phyloP scores from a whole-genome alignment of 2,329 filamentous ascomycete genomes.

The Pestalotiopsis sp. region DNA sequence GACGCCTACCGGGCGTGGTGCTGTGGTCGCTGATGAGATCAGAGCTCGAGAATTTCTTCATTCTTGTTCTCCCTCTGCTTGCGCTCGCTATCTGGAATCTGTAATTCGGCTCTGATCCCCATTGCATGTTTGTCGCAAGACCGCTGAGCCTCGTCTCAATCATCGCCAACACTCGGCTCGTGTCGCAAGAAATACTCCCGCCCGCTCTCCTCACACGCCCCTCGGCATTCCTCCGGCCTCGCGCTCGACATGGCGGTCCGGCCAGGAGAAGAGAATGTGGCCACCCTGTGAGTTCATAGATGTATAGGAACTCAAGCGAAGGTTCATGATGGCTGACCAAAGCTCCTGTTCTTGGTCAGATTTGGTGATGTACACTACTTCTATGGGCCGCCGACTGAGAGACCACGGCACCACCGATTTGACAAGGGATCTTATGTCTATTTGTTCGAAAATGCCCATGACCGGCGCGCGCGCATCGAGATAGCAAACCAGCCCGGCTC shows the following conservation, averaged over 20 bases:
- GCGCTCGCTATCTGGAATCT: background rate
- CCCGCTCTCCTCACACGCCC: background rate
- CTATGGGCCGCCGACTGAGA: slow-evolving; percentile 68
- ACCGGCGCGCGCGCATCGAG: slow-evolving; percentile 72
- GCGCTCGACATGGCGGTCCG: slow-evolving; percentile 42
- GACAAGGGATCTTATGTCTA: slow-evolving; percentile 82
- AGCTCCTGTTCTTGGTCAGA: slow-evolving; percentile 42
- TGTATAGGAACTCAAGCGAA: background rate
- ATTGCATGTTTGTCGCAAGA: slow-evolving; percentile 1
- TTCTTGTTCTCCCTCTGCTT: background rate
- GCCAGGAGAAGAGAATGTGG: slow-evolving; percentile 50
- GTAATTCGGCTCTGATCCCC: background rate
- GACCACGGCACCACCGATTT: slow-evolving; percentile 78
- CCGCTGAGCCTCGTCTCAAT: background rate
- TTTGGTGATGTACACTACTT: slow-evolving; percentile 82
- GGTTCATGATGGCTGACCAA: slow-evolving; percentile 27
- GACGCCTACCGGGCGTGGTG: background rate
- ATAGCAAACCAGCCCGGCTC: slow-evolving; percentile 76
- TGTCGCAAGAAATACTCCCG: background rate
- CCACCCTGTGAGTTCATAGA: slow-evolving; percentile 43
- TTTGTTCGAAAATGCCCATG: slow-evolving; percentile 73
- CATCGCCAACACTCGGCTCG: background rate
- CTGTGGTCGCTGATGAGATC: background rate
- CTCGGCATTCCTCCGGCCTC: background rate
- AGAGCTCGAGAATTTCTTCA: background rate